Conservation (phyloP, 1,284 basidiomycete species). For the Wallemia mellicola region DNA sequence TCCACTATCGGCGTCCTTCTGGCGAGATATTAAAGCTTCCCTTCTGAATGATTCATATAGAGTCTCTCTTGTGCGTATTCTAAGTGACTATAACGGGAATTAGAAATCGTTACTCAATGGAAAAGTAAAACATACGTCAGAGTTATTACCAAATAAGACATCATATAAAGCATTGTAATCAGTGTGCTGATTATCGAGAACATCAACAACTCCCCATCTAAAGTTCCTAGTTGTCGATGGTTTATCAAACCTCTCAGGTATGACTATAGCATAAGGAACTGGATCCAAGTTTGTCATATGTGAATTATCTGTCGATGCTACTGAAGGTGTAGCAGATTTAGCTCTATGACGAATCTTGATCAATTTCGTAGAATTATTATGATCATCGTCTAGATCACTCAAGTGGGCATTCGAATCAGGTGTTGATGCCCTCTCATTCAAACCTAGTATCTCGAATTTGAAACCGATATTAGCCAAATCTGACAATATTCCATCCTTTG, state of each 20-base stretch:
- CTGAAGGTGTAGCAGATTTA: neutral
- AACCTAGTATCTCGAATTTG: constrained; percentile 19
- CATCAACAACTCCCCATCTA: constrained; percentile 52
- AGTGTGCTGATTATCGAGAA: constrained; percentile 46
- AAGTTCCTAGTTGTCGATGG: constrained; percentile 23
- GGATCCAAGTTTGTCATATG: neutral
- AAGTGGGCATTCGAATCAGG: constrained; percentile 5
- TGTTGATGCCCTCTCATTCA: neutral
- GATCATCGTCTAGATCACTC: constrained; percentile 1
- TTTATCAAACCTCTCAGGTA: constrained; percentile 25
- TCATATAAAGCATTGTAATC: constrained; percentile 51
- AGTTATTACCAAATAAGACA: constrained; percentile 39
- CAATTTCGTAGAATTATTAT: neutral
- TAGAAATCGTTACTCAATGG: constrained; percentile 5
- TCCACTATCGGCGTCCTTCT: neutral
- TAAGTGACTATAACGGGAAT: constrained; percentile 26
- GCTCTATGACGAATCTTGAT: neutral
- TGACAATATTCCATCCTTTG: constrained; percentile 33
- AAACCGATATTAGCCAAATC: constrained; percentile 30
- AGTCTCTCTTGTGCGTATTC: constrained; percentile 44
- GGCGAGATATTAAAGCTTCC: constrained; percentile 38
- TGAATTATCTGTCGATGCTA: neutral
- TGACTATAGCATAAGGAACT: constrained; percentile 37
- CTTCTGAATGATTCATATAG: constrained; percentile 55
- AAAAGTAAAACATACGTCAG: constrained; percentile 25